Conservation (phyloP, 345 rosid genomes). For the Populus alba region DNA sequence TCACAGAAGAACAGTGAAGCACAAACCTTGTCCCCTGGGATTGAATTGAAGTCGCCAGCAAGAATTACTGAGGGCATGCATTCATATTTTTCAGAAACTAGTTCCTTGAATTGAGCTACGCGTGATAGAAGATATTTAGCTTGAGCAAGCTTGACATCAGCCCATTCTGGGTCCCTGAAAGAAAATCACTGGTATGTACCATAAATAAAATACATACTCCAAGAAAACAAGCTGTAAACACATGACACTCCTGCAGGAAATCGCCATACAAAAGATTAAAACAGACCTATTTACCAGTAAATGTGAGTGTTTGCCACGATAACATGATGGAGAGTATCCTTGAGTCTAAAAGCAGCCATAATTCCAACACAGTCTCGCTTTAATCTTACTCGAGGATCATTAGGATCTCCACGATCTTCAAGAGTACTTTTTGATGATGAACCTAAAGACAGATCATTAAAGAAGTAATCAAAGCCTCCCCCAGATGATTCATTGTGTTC, state of each 20-base stretch:
- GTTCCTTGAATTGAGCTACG: constrained; percentile 53
- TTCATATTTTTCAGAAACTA: constrained; percentile 55
- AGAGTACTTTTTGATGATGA: constrained; percentile 28
- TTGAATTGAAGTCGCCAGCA: constrained; percentile 96
- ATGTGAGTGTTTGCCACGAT: constrained; percentile 86
- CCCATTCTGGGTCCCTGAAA: constrained; percentile 86
- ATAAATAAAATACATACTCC: not conserved
- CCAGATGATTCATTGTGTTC: not conserved
- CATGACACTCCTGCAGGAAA: not conserved
- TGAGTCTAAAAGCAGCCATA: constrained; percentile 84
- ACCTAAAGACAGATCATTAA: constrained; percentile 29
- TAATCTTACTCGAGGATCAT: constrained; percentile 73
- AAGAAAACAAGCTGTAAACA: constrained; percentile 1
- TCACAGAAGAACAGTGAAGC: not conserved
- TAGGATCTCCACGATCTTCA: constrained; percentile 63
- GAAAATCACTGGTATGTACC: not conserved
- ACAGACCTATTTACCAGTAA: constrained; percentile 58
- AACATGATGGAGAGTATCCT: constrained; percentile 49
- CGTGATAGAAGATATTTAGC: constrained; percentile 73
- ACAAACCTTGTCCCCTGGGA: constrained; percentile 72
- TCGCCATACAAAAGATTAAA: not conserved
- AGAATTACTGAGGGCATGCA: constrained; percentile 60
- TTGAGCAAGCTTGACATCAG: constrained; percentile 96
- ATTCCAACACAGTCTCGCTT: constrained; percentile 90
- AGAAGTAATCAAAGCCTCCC: not conserved